phyloP scores from a whole-genome alignment of 371 early-diverging fungal genomes.

The Mucor indicus region DNA sequence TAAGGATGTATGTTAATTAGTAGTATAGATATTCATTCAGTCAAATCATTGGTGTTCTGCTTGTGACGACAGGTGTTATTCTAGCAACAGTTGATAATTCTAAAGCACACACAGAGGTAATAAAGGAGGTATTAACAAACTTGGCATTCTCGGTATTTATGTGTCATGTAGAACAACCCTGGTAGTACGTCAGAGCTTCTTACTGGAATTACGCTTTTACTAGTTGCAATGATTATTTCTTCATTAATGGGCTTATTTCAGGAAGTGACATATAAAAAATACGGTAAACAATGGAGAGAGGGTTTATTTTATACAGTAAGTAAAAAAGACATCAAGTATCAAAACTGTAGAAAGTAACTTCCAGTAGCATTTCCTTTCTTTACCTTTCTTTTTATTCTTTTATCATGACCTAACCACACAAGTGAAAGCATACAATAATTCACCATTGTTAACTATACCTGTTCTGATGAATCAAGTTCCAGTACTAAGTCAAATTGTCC shows the following conservation, averaged over 20 bases:
- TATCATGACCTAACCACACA: slow-evolving; percentile 61
- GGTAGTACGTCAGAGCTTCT: slow-evolving; percentile 55
- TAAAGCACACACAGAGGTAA: slow-evolving; percentile 11
- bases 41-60: slow-evolving; percentile 59
- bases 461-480: slow-evolving; percentile 33
- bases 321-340: background rate
- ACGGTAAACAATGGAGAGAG: slow-evolving; percentile 87
- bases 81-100: slow-evolving; percentile 58
- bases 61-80: slow-evolving; percentile 80
- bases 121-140: no score
- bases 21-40: slow-evolving; percentile 22
- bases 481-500: slow-evolving; percentile 20
- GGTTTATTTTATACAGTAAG: slow-evolving; percentile 83
- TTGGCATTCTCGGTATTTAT: no score
- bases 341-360: background rate
- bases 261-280: slow-evolving; percentile 75
- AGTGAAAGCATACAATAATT: slow-evolving; percentile 46
- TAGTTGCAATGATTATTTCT: slow-evolving; percentile 72
- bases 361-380: slow-evolving; percentile 68
- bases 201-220: slow-evolving; percentile 69
- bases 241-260: slow-evolving; percentile 83
- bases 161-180: slow-evolving; percentile 17
- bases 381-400: slow-evolving; percentile 79
- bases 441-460: slow-evolving; percentile 44
- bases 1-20: background rate